Conservation (phyloP, 345 rosid species). For the Schrenkiella parvula region DNA sequence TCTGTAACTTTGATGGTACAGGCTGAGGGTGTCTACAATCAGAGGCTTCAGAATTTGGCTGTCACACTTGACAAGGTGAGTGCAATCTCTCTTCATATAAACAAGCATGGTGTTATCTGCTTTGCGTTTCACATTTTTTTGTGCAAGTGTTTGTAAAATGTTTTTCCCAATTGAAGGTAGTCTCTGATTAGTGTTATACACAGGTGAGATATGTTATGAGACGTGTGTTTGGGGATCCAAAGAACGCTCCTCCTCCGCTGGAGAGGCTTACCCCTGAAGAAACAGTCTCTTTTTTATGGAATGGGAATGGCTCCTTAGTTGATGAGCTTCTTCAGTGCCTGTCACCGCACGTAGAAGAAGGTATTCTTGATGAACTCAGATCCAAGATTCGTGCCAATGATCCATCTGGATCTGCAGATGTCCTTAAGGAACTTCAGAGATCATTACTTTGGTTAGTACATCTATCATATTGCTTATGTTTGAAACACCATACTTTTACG, state of each 20-base stretch:
- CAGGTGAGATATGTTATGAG: constrained; percentile 98
- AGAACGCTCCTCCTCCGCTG: constrained; percentile 92
- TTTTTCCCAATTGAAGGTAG: background rate
- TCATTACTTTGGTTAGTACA: constrained; percentile 83
- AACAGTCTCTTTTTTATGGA: constrained; percentile 74
- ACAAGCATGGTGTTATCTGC: background rate
- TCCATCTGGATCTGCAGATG: constrained; percentile 64
- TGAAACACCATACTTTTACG: background rate
- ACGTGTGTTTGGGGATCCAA: constrained; percentile 86
- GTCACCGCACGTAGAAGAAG: constrained; percentile 66
- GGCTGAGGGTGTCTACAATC: constrained; percentile 99
- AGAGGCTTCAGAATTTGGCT: constrained; percentile 99
- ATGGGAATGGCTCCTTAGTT: constrained; percentile 84
- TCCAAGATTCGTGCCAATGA: constrained; percentile 66
- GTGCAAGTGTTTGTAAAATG: background rate
- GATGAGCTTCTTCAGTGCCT: constrained; percentile 85
- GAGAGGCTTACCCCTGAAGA: constrained; percentile 78
- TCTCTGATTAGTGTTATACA: constrained; percentile 13
- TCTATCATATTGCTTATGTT: background rate
- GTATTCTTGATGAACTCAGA: constrained; percentile 56
- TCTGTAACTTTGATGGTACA: constrained; percentile 32
- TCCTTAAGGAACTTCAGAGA: constrained; percentile 68
- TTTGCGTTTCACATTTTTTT: constrained; percentile 4
- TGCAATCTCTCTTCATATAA: constrained; percentile 7
- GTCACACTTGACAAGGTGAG: constrained; percentile 96